Conservation (phyloP, 2,329 filamentous ascomycete genomes). For the Ciborinia camelliae region DNA sequence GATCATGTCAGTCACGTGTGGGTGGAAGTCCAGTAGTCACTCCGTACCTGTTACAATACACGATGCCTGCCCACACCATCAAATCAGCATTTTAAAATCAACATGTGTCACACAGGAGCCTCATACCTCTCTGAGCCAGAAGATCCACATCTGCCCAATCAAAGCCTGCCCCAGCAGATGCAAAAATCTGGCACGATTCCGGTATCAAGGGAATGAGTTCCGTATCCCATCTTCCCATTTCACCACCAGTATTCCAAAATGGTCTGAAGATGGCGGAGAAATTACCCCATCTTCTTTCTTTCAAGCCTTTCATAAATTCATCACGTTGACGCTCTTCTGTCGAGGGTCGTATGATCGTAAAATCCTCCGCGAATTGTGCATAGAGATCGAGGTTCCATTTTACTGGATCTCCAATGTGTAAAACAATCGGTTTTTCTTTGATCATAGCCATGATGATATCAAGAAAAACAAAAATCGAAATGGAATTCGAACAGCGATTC, state of each 20-base stretch:
- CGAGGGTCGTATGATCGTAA: constrained; percentile 48
- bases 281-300: constrained; percentile 52
- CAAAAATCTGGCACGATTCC: constrained; percentile 52
- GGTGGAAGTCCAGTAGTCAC: background rate
- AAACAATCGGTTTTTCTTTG: constrained; percentile 31
- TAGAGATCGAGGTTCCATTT: constrained; percentile 36
- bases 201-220: constrained; percentile 56
- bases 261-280: constrained; percentile 53
- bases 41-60: constrained; percentile 62
- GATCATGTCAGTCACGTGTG: background rate
- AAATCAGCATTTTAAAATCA: background rate
- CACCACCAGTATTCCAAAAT: constrained; percentile 62
- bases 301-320: constrained; percentile 49
- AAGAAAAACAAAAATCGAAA: background rate
- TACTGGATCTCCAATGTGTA: constrained; percentile 38
- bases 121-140: constrained; percentile 52
- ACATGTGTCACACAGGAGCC: background rate
- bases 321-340: constrained; percentile 49
- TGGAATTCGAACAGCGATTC: background rate
- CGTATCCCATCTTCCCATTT: constrained; percentile 61
- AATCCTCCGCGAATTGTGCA: constrained; percentile 41
- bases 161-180: constrained; percentile 59
- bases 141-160: constrained; percentile 60
- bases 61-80: constrained; percentile 43
- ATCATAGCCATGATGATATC: background rate